phyloP scores from a whole-genome alignment of 192 early-diverging fungal genomes.

The Spinellus fusiger region DNA sequence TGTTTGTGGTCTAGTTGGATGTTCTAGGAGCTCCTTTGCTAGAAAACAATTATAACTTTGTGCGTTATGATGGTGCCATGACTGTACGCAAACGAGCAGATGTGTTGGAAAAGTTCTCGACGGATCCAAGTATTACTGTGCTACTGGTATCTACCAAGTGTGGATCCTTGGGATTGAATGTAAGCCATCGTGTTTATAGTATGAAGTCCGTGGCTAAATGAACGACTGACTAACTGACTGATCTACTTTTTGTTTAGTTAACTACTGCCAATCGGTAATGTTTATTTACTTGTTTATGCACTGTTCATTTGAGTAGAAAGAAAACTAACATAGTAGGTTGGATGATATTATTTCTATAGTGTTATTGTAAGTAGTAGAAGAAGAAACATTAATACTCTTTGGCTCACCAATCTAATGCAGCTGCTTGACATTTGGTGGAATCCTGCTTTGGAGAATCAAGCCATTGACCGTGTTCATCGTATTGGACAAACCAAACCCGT shows the following conservation, averaged over 20 bases:
- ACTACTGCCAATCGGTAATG: conserved; percentile 18
- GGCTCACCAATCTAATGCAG: too few species aligned
- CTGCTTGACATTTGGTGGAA: conserved; percentile 35
- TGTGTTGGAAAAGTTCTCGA: conserved; percentile 32
- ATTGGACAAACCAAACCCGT: conserved; percentile 64
- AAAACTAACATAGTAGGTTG: too few species aligned
- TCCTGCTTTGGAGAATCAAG: conserved; percentile 42
- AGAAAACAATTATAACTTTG: conserved; percentile 24
- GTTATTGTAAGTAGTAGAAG: background rate
- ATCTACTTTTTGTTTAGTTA: background rate
- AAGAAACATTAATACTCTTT: too few species aligned
- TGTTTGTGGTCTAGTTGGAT: conserved; percentile 20
- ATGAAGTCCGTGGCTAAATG: too few species aligned
- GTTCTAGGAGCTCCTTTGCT: conserved; percentile 38
- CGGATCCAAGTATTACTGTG: conserved; percentile 32
- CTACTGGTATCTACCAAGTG: conserved; percentile 67
- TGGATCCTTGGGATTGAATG: conserved; percentile 68
- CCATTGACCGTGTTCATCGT: conserved; percentile 70
- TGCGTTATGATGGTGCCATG: conserved; percentile 45
- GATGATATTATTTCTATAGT: background rate
- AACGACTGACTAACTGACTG: conserved; percentile 48
- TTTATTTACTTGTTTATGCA: background rate
- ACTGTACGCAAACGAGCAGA: conserved; percentile 28
- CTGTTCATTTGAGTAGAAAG: background rate
- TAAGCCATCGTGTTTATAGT: too few species aligned